Evolutionary conservation across 2,329 filamentous ascomycete genomes (phyloP).

Genomic region (Penicillium polonicum): DNA sequence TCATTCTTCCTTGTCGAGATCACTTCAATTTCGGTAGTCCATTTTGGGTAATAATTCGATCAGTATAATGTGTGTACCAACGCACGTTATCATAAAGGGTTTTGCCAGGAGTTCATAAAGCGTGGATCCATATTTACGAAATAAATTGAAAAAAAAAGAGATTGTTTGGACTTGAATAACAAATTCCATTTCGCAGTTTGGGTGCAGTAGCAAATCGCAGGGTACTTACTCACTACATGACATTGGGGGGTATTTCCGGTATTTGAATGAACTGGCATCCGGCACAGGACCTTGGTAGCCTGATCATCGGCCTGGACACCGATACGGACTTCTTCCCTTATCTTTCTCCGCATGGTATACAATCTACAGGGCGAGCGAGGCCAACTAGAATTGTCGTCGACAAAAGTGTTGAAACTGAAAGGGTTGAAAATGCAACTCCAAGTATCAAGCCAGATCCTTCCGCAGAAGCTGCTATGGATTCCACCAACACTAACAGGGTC

Average conservation of each 20-base stretch:
- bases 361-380: too few relatives aligned
- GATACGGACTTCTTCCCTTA: slow-evolving; percentile 9
- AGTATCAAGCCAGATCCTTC: too few relatives aligned
- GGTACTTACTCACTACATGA: slow-evolving; percentile 17
- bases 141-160: background rate
- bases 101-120: background rate
- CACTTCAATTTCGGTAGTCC: background rate
- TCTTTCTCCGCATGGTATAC: too few relatives aligned
- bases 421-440: too few relatives aligned
- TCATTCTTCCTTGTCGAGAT: too few relatives aligned
- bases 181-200: background rate
- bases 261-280: background rate
- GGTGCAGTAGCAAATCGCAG: background rate
- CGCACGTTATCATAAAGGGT: background rate
- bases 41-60: background rate
- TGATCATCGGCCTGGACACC: background rate
- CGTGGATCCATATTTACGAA: background rate
- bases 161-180: background rate
- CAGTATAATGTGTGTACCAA: background rate
- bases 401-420: too few relatives aligned
- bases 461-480: too few relatives aligned
- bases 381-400: too few relatives aligned
- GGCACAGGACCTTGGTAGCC: background rate
- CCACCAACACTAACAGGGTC: too few relatives aligned
- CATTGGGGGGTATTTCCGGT: background rate